Base-by-base conservation (phyloP, 169 alveolate genomes). In the Cryptosporidium bovis region DNA sequence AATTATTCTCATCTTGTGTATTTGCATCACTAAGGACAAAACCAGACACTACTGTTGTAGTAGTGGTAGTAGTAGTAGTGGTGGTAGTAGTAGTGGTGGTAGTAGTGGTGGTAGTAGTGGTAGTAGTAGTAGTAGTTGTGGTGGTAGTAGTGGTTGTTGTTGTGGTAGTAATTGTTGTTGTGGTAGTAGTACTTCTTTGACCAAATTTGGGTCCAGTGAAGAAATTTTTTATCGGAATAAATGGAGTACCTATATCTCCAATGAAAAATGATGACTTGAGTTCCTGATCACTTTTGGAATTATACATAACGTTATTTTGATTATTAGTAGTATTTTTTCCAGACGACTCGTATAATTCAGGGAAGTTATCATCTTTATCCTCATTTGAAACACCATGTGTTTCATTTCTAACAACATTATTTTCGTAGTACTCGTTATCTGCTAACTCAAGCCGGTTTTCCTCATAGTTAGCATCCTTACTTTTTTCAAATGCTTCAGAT, bases 111-210 rank as follows among this genome's bases (percentile, higher is more conserved):
- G 82, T 60, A 36, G 71, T 40, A 20, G 77, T 60, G 1, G 85
- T 60, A 33, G 85, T 2, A 7, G 85, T 77, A 33, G 71, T 69
- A 20, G 34, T 58, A 8, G 84, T 51, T 16, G 58, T 71, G 36
- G 60, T 51, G 29, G 71, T 53, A 10, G 71, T 29, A 29, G 34
- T 51, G 3, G 83, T 51, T 0, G 66, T 51, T 8, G 64, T 13
- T 6, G 83, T 71, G 0, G 83, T 67, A 1, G 83, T 50, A 46
- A 66, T 67, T 40, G 84, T 50, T 5, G 84, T 31, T 33, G 84
- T 69, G n/a, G 84, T 71, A 27, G 87, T 77, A 60, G 87, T 77
- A 20, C 64, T 36, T 7, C 50, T 34, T 3, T 58, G 48, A 40
- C 48, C 31, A 33, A 33, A 13, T 27, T 62, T 62, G 12, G 55